phyloP scores from a whole-genome alignment of 2,329 filamentous ascomycete genomes.

The Diaporthe sp. region DNA sequence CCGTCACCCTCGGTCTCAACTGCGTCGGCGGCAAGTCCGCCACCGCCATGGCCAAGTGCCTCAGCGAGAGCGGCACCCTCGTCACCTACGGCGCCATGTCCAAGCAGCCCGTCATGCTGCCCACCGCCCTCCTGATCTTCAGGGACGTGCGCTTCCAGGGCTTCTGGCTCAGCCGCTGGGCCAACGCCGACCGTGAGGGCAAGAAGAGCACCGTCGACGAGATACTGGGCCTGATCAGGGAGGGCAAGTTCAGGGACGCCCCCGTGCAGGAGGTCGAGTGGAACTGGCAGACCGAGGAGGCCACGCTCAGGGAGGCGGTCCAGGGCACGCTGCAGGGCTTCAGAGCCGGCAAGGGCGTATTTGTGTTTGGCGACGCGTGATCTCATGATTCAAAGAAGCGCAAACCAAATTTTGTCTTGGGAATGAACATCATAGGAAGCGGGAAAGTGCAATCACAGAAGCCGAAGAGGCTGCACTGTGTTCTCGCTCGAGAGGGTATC shows the following conservation, averaged over 20 bases:
- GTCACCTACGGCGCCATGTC: constrained; percentile 98
- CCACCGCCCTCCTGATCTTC: constrained; percentile 91
- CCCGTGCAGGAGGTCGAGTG: constrained; percentile 88
- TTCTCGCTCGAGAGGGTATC: constrained; percentile 14
- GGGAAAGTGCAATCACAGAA: not conserved
- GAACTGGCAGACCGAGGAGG: constrained; percentile 83
- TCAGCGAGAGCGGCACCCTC: constrained; percentile 78
- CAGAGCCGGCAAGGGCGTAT: constrained; percentile 89
- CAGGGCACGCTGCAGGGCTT: constrained; percentile 88
- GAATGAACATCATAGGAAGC: not conserved
- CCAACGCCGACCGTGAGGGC: constrained; percentile 77
- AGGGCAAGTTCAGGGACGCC: constrained; percentile 84
- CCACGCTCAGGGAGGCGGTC: constrained; percentile 78
- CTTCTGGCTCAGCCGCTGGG: constrained; percentile 96
- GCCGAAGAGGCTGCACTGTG: not conserved
- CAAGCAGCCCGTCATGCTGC: constrained; percentile 84
- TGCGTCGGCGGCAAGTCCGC: constrained; percentile 94
- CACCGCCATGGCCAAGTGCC: constrained; percentile 80
- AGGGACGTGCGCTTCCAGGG: constrained; percentile 90
- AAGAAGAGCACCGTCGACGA: constrained; percentile 88
- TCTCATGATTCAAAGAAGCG: not conserved
- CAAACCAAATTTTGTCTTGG: not conserved
- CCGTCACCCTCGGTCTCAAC: constrained; percentile 85
- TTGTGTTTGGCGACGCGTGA: constrained; percentile 79
- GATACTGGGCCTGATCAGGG: constrained; percentile 81